These are phyloP conservation scores for Fusarium tricinctum DNA, from an alignment of 2,329 filamentous ascomycete genomes.

Conservation along the genomic window DNA sequence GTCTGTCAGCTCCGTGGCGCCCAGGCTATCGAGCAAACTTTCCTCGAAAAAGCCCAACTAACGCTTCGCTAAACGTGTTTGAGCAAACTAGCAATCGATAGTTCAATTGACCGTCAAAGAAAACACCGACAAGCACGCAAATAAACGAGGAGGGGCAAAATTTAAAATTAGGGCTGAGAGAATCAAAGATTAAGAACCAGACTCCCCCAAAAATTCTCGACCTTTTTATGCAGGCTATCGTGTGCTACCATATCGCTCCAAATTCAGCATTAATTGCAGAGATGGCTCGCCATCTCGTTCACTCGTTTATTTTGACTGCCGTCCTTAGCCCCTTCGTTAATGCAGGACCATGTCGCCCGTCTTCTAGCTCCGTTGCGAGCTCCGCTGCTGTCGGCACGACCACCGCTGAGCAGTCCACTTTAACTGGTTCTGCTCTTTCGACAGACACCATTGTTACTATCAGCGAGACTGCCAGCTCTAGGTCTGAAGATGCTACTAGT, in stretches of 20 bases:
- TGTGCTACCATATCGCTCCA: not conserved
- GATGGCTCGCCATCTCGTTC: conserved; percentile 31
- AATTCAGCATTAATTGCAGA: not conserved
- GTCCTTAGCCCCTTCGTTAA: conserved; percentile 14
- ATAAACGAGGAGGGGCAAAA: not conserved
- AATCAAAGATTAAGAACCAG: not conserved
- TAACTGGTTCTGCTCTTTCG: not conserved
- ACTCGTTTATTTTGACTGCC: conserved; percentile 19
- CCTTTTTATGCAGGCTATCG: not conserved
- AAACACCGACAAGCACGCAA: not conserved
- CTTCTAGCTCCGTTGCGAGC: not conserved
- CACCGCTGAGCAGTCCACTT: not conserved
- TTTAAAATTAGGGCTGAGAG: not conserved
- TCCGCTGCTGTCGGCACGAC: conserved; percentile 1
- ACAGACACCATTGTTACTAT: not conserved
- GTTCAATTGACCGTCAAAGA: not conserved
- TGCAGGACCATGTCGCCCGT: conserved; percentile 28
- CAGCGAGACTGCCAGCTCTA: not conserved
- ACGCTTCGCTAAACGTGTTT: not conserved
- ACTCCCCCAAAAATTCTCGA: not conserved
- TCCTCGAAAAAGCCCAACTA: conserved; percentile 1
- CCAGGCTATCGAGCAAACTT: not conserved
- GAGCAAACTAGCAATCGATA: conserved; percentile 5
- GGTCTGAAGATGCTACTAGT: not conserved
- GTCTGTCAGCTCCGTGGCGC: not conserved